Evolutionary conservation across 257 asterid genomes (phyloP).

Genomic region (Nemophila menziesii): DNA sequence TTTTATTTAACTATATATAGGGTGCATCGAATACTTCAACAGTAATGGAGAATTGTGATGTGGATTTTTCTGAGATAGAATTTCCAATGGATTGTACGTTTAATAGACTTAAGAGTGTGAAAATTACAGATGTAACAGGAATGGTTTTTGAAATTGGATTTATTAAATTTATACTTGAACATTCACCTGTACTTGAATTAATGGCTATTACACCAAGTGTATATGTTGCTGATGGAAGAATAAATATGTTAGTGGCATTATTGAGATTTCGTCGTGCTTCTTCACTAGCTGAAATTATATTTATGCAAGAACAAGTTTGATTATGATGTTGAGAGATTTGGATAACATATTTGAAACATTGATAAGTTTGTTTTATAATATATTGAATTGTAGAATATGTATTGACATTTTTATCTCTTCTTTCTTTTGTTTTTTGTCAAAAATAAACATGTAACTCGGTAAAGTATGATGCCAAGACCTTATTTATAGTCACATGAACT

Average conservation of each 20-base stretch:
- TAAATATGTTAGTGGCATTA: constrained; percentile 52
- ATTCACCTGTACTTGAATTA: constrained; percentile 47
- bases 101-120: constrained; percentile 36
- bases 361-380: no score
- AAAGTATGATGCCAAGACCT: no score
- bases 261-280: constrained; percentile 72
- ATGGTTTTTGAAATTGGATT: constrained; percentile 55
- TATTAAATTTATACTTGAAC: constrained; percentile 56
- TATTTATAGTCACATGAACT: no score
- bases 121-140: constrained; percentile 45
- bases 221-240: constrained; percentile 30
- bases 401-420: background rate
- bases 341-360: background rate
- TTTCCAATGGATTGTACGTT: constrained; percentile 23
- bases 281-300: constrained; percentile 51
- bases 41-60: constrained; percentile 20
- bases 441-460: no score
- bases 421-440: no score
- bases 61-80: constrained; percentile 36
- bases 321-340: no score
- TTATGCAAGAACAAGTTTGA: constrained; percentile 29
- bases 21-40: constrained; percentile 39
- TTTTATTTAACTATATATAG: constrained; percentile 17
- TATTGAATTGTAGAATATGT: background rate
- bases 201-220: constrained; percentile 46